Percentiles rank a stretch among this genome's conserved stretches.
These are phyloP conservation scores for Ceratopteris richardii DNA, from an alignment of 75 land plant species.

Conservation along the genomic window DNA sequence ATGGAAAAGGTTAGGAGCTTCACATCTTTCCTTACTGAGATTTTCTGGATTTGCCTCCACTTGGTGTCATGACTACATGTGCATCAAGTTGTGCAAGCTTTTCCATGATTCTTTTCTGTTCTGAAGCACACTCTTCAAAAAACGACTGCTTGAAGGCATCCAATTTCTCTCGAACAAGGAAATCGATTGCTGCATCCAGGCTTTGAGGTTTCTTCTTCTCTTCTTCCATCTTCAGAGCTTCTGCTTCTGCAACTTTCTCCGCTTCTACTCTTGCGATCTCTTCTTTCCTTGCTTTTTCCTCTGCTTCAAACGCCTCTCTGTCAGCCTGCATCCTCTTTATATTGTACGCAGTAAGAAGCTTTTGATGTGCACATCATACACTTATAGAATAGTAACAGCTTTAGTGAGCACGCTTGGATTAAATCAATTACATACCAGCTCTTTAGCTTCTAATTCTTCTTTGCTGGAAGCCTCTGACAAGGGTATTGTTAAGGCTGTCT, in stretches of 20 bases:
- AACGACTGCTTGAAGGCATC: constrained; percentile 3
- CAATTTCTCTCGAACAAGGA: constrained; percentile 4
- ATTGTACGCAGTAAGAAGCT: too few species aligned
- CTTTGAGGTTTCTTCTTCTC: constrained; percentile 4
- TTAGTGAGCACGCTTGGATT: too few species aligned
- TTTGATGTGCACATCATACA: too few species aligned
- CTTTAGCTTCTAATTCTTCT: constrained; percentile 6
- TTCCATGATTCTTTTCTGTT: neutral
- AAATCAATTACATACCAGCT: constrained; percentile 8
- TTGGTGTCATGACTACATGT: neutral
- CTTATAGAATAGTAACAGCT: too few species aligned
- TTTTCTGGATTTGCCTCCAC: neutral
- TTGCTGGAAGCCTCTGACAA: constrained; percentile 6
- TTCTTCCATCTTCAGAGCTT: neutral
- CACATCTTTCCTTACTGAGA: too few species aligned
- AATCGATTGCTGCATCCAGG: constrained; percentile 2
- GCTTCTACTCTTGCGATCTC: neutral
- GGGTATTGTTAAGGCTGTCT: neutral
- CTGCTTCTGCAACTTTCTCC: neutral
- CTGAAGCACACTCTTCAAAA: neutral
- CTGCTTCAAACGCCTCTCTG: constrained; percentile 2
- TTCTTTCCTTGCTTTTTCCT: constrained; percentile 7
- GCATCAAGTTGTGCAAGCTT: constrained; percentile 1
- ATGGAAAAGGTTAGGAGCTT: too few species aligned
- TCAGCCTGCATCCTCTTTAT: too few species aligned